phyloP scores from a whole-genome alignment of 2,329 filamentous ascomycete genomes.

The Pseudogymnoascus destructans region DNA sequence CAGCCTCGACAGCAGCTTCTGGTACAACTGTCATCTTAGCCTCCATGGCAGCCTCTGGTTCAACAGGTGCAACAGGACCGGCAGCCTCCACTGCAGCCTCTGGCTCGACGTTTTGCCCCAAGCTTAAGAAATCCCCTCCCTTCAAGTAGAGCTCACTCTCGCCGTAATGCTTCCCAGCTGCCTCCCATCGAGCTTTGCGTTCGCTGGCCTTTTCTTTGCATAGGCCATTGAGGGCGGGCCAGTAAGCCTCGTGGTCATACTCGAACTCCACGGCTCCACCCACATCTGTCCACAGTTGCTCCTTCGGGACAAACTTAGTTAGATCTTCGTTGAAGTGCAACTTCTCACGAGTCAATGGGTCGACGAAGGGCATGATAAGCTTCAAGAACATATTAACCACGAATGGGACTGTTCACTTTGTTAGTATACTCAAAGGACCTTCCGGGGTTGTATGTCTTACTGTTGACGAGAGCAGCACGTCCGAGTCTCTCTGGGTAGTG shows the following conservation, averaged over 20 bases:
- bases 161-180: constrained; percentile 67
- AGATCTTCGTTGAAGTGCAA: constrained; percentile 96
- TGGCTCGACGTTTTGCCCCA: constrained; percentile 10
- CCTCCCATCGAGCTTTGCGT: constrained; percentile 59
- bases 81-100: not conserved
- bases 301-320: constrained; percentile 62
- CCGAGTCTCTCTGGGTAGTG: constrained; percentile 92
- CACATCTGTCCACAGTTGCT: constrained; percentile 66
- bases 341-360: constrained; percentile 85
- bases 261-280: constrained; percentile 76
- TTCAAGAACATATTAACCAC: constrained; percentile 92
- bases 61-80: not conserved
- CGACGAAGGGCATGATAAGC: constrained; percentile 89
- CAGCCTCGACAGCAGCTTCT: not conserved
- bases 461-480: constrained; percentile 76
- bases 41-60: not conserved
- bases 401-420: constrained; percentile 58
- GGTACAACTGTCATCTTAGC: not conserved
- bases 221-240: constrained; percentile 68
- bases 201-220: constrained; percentile 52
- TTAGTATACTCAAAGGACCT: constrained; percentile 14
- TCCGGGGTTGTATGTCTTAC: constrained; percentile 35
- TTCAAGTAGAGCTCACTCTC: constrained; percentile 81
- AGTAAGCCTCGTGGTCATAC: constrained; percentile 81
- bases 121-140: constrained; percentile 34